A percentile compares a stretch with the other conserved stretches of the same genome.
Conservation (phyloP, 108 stramenopile species). For the Bacterosira constricta region DNA sequence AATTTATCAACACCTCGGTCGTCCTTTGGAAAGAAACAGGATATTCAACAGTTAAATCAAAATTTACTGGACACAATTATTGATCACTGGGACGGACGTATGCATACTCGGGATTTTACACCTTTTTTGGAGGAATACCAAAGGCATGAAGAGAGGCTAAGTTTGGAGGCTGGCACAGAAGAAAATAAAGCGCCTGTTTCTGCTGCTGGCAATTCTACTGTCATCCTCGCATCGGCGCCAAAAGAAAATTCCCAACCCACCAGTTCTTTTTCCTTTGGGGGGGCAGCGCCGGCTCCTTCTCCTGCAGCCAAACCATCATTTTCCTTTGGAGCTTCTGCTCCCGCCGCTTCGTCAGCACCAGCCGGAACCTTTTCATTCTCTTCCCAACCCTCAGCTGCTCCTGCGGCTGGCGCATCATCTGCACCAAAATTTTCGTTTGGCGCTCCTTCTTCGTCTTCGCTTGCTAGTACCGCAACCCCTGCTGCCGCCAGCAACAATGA, state of each 20-base stretch:
- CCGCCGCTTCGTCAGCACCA: not conserved
- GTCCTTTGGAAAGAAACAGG: not conserved
- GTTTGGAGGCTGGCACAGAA: not conserved
- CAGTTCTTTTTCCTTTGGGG: not conserved
- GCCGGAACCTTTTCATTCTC: conserved; percentile 30
- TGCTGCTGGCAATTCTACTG: not conserved
- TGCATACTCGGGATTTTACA: not conserved
- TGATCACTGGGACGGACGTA: conserved; percentile 6
- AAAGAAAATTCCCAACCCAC: not conserved
- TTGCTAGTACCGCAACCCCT: not conserved
- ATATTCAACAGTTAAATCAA: not conserved
- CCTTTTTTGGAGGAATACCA: conserved; percentile 12
- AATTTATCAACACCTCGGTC: not conserved
- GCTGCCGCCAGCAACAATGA: not conserved
- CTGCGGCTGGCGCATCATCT: not conserved
- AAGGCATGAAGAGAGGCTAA: conserved; percentile 1
- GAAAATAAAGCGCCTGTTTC: not conserved
- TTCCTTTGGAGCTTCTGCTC: not conserved
- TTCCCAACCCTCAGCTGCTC: not conserved
- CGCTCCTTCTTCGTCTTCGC: conserved; percentile 6
- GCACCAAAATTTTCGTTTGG: conserved; percentile 29
- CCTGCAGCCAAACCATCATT: conserved; percentile 11
- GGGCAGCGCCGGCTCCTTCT: conserved; percentile 10
- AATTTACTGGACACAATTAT: conserved; percentile 1
- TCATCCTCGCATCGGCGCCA: not conserved